Evolutionary conservation across 176 grass and related monocot species (phyloP).

Genomic region (Paspalum notatum): DNA sequence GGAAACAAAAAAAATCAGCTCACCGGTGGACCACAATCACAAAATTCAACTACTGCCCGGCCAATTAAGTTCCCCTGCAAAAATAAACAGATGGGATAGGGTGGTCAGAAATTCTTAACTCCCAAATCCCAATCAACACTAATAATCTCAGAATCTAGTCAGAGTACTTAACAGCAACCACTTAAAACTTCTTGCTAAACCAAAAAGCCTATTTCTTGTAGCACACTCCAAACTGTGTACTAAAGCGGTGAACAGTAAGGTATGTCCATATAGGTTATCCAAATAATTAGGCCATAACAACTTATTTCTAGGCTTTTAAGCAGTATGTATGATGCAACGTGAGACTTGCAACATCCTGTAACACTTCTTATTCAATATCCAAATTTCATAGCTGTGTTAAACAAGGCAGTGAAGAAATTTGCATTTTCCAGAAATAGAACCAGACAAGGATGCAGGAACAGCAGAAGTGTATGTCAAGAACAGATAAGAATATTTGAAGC

Average conservation of each 20-base stretch:
- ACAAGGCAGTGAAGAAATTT: neutral
- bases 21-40: conserved; percentile 73
- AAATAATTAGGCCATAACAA: neutral
- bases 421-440: neutral
- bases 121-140: neutral
- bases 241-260: neutral
- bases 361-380: conserved; percentile 1
- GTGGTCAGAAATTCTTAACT: neutral
- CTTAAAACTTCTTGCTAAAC: conserved; percentile 22
- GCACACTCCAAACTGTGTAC: conserved; percentile 3
- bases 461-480: neutral
- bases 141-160: conserved; percentile 3
- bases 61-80: conserved; percentile 92
- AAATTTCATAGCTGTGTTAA: neutral
- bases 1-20: conserved; percentile 41
- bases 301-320: neutral
- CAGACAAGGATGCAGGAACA: neutral
- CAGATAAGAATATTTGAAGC: neutral
- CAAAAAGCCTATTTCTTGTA: conserved; percentile 10
- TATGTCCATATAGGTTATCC: neutral
- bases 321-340: neutral
- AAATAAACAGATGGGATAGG: conserved; percentile 37
- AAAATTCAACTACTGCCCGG: conserved; percentile 84
- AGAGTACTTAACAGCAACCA: neutral
- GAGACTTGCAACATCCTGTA: neutral